Base-by-base conservation (phyloP, 192 early-diverging fungal species). In the Dissophora globulifera region DNA sequence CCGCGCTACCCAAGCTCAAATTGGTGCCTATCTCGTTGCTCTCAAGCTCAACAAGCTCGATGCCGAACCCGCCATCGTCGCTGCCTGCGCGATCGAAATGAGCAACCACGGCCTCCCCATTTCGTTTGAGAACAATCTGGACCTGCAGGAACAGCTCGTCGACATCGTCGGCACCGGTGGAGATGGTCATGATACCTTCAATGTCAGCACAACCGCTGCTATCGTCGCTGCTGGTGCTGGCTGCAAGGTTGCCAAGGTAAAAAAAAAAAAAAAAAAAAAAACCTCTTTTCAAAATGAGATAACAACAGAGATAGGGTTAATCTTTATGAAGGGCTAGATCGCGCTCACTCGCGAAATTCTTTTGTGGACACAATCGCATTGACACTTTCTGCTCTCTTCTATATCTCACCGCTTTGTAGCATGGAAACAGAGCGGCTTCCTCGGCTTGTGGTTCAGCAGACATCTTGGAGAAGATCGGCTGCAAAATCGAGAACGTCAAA, bases 101-200 rank as follows among this genome's bases (percentile, higher is more conserved):
- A 87, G 89, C 43, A 81, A 85, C 19, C 86, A 89, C 51, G 91
- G 93, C 1, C 60, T 88, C 8, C 75, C 70, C 9, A 82, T 95
- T 7, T 51, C 79, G 23, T 84, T 92, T 33, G 79, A 81, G 7
- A 52, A 70, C 1, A 69, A 87, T 27, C 58, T 64, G 1, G 74
- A 81, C 23, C 68, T 78, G 23, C 79, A 70, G 45, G 84, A 62
- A 29, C 79, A 82, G 46, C 66, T 94, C 8, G 89, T 90, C 3
- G 96, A 99, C 67, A 96, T 97, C 79, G 95, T 98, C 3, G 97
- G 97, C 4, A 99, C 97, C 1, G 97, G 97, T n/a, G 97, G 97
- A 10, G 97, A 99, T 82, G 96, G 96, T 16, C 93, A 95, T 70
- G 87, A 98, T 79, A 99, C 97, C 19, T 99, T 96, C 74, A 99